Evolutionary conservation across 441 rosid species (phyloP).

Genomic region (Jatropha podagrica): DNA sequence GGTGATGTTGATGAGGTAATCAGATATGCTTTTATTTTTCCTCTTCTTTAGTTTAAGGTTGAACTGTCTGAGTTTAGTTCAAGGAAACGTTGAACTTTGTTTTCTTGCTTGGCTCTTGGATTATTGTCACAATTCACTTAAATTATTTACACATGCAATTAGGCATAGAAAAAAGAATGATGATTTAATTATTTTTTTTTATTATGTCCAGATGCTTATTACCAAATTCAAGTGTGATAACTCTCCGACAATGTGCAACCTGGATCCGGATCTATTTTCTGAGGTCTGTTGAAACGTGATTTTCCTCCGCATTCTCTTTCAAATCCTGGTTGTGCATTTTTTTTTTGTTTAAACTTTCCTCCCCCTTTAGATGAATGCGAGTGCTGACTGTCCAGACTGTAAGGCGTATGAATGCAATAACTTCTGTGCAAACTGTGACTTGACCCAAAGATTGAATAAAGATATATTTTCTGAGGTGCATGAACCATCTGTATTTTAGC

Average conservation of each 20-base stretch:
- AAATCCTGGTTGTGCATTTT: constrained; percentile 1
- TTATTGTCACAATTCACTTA: not conserved
- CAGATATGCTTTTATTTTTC: not conserved
- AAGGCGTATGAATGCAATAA: constrained; percentile 22
- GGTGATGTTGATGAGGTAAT: constrained; percentile 36
- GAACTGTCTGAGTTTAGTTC: not conserved
- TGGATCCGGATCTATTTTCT: constrained; percentile 27
- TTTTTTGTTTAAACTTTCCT: constrained; percentile 4
- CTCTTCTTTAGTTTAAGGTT: not conserved
- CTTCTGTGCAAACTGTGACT: constrained; percentile 16
- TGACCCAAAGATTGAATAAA: constrained; percentile 4
- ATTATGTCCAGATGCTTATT: constrained; percentile 25
- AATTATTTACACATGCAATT: not conserved
- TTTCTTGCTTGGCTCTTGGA: not conserved
- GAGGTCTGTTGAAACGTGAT: constrained; percentile 17
- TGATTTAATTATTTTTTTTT: constrained; percentile 17
- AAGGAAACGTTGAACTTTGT: not conserved
- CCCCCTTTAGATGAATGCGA: constrained; percentile 22
- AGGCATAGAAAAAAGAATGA: not conserved
- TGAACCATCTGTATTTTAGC: not conserved
- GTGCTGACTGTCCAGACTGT: constrained; percentile 13
- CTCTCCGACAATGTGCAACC: constrained; percentile 25
- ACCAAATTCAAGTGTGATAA: not conserved
- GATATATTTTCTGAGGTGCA: constrained; percentile 32
- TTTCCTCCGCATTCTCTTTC: not conserved